A percentile compares a stretch with the other conserved stretches of the same genome.
These are phyloP conservation scores for Erucastrum elatum DNA, from an alignment of 345 rosid genomes.

Conservation along the genomic window DNA sequence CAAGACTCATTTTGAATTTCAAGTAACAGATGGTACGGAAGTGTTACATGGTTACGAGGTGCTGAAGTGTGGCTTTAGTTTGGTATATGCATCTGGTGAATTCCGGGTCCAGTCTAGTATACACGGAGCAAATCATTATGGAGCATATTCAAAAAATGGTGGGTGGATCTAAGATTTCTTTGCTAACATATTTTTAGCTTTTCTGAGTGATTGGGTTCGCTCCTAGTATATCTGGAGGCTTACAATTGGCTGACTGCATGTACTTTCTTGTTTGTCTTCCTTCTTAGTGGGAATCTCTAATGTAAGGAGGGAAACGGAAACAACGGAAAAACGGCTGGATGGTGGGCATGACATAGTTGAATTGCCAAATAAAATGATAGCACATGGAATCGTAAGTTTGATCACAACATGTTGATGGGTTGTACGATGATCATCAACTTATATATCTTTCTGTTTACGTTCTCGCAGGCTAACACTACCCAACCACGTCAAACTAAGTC, in stretches of 20 bases:
- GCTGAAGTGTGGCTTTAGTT: constrained; percentile 22
- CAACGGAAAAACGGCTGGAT: background rate
- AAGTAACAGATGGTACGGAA: constrained; percentile 24
- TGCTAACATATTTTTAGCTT: background rate
- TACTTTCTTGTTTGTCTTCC: background rate
- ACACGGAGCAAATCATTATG: background rate
- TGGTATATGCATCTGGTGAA: background rate
- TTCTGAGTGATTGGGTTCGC: background rate
- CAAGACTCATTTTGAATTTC: background rate
- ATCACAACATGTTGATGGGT: background rate
- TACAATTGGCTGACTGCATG: background rate
- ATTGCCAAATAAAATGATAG: background rate
- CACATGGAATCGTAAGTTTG: background rate
- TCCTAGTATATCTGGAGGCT: background rate
- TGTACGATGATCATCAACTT: background rate
- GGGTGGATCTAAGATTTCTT: background rate
- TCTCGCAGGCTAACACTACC: background rate
- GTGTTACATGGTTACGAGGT: background rate
- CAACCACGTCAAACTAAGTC: background rate
- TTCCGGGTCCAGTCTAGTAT: background rate
- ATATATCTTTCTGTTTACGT: background rate
- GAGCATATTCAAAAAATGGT: background rate
- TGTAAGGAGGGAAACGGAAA: background rate
- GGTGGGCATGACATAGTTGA: constrained; percentile 19
- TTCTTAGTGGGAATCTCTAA: constrained; percentile 1